Percentiles rank a stretch among this genome's conserved stretches.
phyloP scores from a whole-genome alignment of 2,329 filamentous ascomycete species.

The Colletotrichum sp. region DNA sequence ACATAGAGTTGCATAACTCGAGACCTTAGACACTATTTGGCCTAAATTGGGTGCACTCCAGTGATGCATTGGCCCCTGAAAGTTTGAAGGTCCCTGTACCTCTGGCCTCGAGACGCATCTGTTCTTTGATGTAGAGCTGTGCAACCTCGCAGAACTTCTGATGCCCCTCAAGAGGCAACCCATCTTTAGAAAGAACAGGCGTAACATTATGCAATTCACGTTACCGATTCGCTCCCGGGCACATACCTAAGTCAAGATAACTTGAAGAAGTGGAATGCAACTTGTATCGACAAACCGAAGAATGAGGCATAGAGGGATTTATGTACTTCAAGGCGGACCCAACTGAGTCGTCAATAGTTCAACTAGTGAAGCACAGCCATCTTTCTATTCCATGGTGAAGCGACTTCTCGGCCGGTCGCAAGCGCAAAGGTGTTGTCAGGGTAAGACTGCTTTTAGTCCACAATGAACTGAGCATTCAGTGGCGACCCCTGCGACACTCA shows the following conservation, averaged over 20 bases:
- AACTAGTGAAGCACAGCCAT: not conserved
- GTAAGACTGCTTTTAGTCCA: not conserved
- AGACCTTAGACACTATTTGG: not conserved
- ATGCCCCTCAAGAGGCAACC: not conserved
- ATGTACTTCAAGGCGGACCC: not conserved
- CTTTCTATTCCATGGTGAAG: not conserved
- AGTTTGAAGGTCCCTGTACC: not conserved
- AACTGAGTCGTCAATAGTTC: not conserved
- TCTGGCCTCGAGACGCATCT: not conserved
- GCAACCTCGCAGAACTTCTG: fast-evolving
- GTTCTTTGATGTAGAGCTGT: not conserved
- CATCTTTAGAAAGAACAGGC: fast-evolving
- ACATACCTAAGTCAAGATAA: not conserved
- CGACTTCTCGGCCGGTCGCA: not conserved
- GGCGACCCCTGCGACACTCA: not conserved
- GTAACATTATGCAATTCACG: fast-evolving
- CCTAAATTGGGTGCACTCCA: fast-evolving
- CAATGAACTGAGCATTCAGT: not conserved
- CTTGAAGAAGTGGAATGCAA: not conserved
- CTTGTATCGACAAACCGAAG: not conserved
- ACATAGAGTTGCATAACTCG: not conserved
- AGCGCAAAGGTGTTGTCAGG: not conserved
- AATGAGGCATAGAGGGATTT: not conserved
- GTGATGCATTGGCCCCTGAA: not conserved
- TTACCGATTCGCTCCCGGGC: fast-evolving